Evolutionary conservation across 352 stramenopile species (phyloP).

Genomic region (Phytophthora pistaciae): DNA sequence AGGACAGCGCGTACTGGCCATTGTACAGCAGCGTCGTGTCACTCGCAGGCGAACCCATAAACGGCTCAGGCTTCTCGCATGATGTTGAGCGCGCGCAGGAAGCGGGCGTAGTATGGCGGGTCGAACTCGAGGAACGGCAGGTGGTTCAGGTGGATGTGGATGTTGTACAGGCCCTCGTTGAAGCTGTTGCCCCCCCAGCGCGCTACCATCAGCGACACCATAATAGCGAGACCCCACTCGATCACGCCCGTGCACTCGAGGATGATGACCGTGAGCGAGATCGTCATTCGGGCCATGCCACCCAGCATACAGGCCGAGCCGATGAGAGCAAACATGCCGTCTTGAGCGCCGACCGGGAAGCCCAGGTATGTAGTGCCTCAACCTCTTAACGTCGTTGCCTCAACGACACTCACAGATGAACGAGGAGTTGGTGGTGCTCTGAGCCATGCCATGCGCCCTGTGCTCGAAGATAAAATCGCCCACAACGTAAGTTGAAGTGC

Average conservation of each 20-base stretch:
- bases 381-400: too few species aligned
- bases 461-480: not conserved
- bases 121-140: slow-evolving; percentile 98
- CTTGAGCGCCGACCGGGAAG: slow-evolving; percentile 74
- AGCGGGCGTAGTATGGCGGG: slow-evolving; percentile 84
- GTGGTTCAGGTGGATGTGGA: slow-evolving; percentile 98
- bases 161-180: slow-evolving; percentile 99
- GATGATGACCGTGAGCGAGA: slow-evolving; percentile 98
- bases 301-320: slow-evolving; percentile 96
- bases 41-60: slow-evolving; percentile 74
- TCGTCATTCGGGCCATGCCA: slow-evolving; percentile 98
- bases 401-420: too few species aligned
- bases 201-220: slow-evolving; percentile 97
- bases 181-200: slow-evolving; percentile 98
- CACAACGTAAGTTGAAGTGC: too few species aligned
- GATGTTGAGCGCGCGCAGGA: slow-evolving; percentile 81
- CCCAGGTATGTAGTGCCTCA: slow-evolving; percentile 39
- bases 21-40: slow-evolving; percentile 89
- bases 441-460: not conserved
- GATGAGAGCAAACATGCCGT: slow-evolving; percentile 98
- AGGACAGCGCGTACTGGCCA: slow-evolving; percentile 87
- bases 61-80: slow-evolving; percentile 86
- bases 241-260: slow-evolving; percentile 99
- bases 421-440: too few species aligned
- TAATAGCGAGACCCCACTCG: slow-evolving; percentile 98